Base-by-base conservation (phyloP, 176 grass and related monocot species). In the Rhynchospora breviuscula region DNA sequence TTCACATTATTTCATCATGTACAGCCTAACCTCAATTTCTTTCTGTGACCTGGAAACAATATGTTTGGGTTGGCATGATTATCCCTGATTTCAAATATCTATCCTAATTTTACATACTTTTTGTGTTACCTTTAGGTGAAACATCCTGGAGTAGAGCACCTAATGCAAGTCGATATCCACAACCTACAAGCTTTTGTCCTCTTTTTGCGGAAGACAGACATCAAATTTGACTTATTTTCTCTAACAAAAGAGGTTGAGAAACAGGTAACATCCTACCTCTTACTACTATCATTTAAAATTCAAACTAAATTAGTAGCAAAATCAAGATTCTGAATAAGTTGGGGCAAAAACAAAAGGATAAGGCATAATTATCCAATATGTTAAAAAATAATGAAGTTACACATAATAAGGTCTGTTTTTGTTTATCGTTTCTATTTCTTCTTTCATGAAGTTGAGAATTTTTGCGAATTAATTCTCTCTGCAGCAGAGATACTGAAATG, bases 161-260 rank as follows among this genome's bases (percentile, higher is more conserved):
- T 98, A 81, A 98, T 98, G 92, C 89, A 90, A 83, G 84, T 98
- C 71, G 95, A 98, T 90, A 95, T 95, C 71, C 86, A 72, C 53
- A 98, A 98, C 45, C 81, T 98, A 86, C 95, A 98, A 91, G 86
- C 89, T 79, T 90, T 93, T 87, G 95, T 82, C 64, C 76, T 93
- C 81, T 98, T 91, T 83, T 80, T 98, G 57, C 92, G 95, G 79
- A 98, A 95, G 82, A 89, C 94, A 70, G 95, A 98, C 76, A 86
- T 98, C 67, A 95, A 98, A 44, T 98, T 98, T 91, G 95, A 98
- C 89, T 75, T 93, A 67, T 95, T 87, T 82, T 98, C 95, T 52
- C 79, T 92, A 67, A 95, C 95, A 7, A 98, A 91, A 90, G 95
- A 98, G 79, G 79, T 98, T 72, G 92, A 98, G 57, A 95, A 93